Evolutionary conservation across 352 stramenopile genomes (phyloP).

Genomic region (Hyaloperonospora brassicae): DNA sequence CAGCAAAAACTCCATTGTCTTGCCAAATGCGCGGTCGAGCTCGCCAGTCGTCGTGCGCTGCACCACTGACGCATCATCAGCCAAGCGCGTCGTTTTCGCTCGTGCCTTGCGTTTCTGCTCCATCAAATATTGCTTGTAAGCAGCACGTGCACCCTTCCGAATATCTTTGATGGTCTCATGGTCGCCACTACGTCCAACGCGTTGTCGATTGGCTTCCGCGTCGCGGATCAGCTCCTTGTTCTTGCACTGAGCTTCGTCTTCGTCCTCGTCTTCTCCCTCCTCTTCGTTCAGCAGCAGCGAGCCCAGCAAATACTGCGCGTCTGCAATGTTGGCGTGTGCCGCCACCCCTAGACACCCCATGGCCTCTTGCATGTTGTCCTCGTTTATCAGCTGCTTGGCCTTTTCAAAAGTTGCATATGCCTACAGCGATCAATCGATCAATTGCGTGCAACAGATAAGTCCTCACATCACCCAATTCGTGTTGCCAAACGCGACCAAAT

Average conservation of each 20-base stretch:
- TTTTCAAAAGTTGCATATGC: constrained; percentile 43
- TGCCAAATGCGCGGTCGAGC: constrained; percentile 65
- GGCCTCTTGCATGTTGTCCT: constrained; percentile 40
- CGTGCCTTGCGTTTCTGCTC: constrained; percentile 36
- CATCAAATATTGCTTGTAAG: constrained; percentile 69
- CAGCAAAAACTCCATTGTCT: constrained; percentile 59
- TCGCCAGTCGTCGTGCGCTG: constrained; percentile 48
- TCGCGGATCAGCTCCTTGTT: constrained; percentile 51
- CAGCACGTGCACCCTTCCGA: constrained; percentile 61
- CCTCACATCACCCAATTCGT: too few relatives aligned
- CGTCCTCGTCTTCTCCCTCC: constrained; percentile 28
- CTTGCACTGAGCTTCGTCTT: constrained; percentile 20
- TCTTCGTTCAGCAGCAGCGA: constrained; percentile 52
- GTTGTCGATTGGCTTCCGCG: constrained; percentile 61
- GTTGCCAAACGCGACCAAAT: too few relatives aligned
- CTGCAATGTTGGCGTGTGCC: constrained; percentile 48
- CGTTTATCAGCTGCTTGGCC: constrained; percentile 51
- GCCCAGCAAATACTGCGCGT: constrained; percentile 73
- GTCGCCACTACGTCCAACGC: constrained; percentile 34
- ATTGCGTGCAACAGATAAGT: too few relatives aligned
- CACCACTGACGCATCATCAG: constrained; percentile 27
- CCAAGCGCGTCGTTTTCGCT: constrained; percentile 9
- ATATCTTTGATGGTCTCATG: constrained; percentile 64
- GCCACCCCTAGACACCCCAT: constrained; percentile 58
- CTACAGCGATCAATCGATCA: constrained; percentile 11